Evolutionary conservation across 2,329 filamentous ascomycete species (phyloP).

Genomic region (Pyrenophora graminea): DNA sequence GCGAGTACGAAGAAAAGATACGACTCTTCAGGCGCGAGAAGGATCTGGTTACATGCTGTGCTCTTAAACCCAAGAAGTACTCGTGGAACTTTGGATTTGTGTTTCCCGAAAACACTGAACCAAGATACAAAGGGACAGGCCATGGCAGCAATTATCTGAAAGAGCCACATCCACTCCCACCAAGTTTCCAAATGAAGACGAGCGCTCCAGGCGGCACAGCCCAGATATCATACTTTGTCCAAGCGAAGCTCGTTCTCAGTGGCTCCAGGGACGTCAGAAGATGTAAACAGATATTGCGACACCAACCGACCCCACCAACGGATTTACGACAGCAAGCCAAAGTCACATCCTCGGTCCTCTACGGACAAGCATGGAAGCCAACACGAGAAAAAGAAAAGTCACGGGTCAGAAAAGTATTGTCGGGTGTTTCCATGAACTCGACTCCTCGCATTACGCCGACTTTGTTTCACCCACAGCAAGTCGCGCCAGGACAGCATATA

Average conservation of each 20-base stretch:
- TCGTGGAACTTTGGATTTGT: slow-evolving; percentile 44
- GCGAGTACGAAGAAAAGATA: slow-evolving; percentile 35
- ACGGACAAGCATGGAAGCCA: slow-evolving; percentile 37
- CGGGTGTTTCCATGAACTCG: slow-evolving; percentile 19
- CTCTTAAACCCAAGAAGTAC: slow-evolving; percentile 33
- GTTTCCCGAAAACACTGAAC: slow-evolving; percentile 39
- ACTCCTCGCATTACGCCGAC: slow-evolving; percentile 38
- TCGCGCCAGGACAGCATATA: slow-evolving; percentile 41
- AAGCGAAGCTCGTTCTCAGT: slow-evolving; percentile 28
- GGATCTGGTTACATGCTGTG: slow-evolving; percentile 23
- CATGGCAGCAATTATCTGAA: slow-evolving; percentile 36
- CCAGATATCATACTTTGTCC: slow-evolving; percentile 37
- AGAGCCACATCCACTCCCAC: slow-evolving; percentile 41
- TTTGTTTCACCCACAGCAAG: slow-evolving; percentile 31
- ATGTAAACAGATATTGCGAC: slow-evolving; percentile 32
- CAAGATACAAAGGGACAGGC: slow-evolving; percentile 31
- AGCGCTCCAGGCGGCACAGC: slow-evolving; percentile 34
- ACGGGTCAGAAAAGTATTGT: slow-evolving; percentile 29
- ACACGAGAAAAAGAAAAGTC: slow-evolving; percentile 17
- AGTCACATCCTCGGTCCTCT: slow-evolving; percentile 30
- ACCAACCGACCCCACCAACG: slow-evolving; percentile 27
- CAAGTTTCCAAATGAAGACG: slow-evolving; percentile 37
- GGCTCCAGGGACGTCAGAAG: slow-evolving; percentile 20
- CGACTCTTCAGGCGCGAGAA: slow-evolving; percentile 38
- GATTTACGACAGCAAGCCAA: slow-evolving; percentile 21